Percentiles rank a stretch among this genome's conserved stretches.
Evolutionary conservation across 495 filamentous ascomycete species (phyloP).

Genomic region (Niebla homalea): DNA sequence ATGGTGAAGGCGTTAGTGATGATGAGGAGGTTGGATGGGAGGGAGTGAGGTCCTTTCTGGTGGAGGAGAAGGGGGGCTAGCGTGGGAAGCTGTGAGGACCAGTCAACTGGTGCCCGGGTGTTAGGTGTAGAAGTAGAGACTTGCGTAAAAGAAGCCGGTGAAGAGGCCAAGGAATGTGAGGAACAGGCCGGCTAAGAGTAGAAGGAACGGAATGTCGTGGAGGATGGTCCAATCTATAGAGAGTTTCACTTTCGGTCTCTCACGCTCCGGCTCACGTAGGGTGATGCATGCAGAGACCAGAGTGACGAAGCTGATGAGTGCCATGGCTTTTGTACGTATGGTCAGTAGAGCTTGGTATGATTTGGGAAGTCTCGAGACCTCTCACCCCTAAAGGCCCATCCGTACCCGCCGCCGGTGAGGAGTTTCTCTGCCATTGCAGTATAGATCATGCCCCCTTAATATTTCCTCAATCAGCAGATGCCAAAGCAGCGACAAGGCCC

Average conservation of each 20-base stretch:
- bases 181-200: slow-evolving; percentile 49
- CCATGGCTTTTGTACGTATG: slow-evolving; percentile 30
- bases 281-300: slow-evolving; percentile 41
- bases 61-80: slow-evolving; percentile 11
- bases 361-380: too few relatives aligned
- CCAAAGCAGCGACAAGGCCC: too few relatives aligned
- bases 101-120: too few relatives aligned
- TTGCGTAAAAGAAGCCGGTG: slow-evolving; percentile 63
- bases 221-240: slow-evolving; percentile 55
- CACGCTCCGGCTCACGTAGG: slow-evolving; percentile 39
- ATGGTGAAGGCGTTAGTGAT: slow-evolving; percentile 61
- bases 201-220: slow-evolving; percentile 45
- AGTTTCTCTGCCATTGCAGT: slow-evolving; percentile 56
- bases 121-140: too few relatives aligned
- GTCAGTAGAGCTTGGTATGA: too few relatives aligned
- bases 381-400: slow-evolving; percentile 39
- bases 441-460: slow-evolving; percentile 58
- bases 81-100: slow-evolving; percentile 9
- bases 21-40: slow-evolving; percentile 46
- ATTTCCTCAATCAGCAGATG: slow-evolving; percentile 13
- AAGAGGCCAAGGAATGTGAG: slow-evolving; percentile 55
- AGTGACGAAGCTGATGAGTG: slow-evolving; percentile 50
- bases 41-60: background rate
- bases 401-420: slow-evolving; percentile 55
- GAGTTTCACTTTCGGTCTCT: slow-evolving; percentile 41